A percentile compares a stretch with the other conserved stretches of the same genome.
These are phyloP conservation scores for Phytopythium mirpurense DNA, from an alignment of 352 stramenopile genomes.

Conservation along the genomic window DNA sequence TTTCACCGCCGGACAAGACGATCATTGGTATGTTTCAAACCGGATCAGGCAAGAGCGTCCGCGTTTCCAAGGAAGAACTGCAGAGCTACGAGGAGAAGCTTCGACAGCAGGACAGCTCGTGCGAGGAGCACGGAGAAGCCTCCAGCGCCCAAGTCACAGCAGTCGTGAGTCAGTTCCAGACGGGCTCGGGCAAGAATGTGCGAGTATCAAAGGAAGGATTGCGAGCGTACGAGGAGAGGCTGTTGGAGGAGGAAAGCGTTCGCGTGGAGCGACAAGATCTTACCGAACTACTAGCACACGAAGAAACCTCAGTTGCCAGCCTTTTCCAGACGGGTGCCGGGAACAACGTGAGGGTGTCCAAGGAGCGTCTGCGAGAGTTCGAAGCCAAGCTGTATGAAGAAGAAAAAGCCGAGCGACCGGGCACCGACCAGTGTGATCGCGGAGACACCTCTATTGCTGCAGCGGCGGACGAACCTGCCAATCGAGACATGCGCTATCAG, in stretches of 20 bases:
- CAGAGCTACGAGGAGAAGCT: slow-evolving; percentile 18
- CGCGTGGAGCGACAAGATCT: neutral
- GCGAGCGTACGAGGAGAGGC: slow-evolving; percentile 16
- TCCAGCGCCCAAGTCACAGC: neutral
- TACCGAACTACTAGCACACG: neutral
- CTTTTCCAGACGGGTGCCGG: slow-evolving; percentile 28
- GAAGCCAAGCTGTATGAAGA: slow-evolving; percentile 10
- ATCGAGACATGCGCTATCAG: neutral
- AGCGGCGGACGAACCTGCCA: neutral
- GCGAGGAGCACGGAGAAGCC: neutral
- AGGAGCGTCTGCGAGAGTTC: slow-evolving; percentile 21
- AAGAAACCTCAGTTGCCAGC: slow-evolving; percentile 6
- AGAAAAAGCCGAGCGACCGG: neutral
- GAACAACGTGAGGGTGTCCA: slow-evolving; percentile 20
- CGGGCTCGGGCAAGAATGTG: slow-evolving; percentile 23
- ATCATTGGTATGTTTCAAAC: slow-evolving; percentile 21
- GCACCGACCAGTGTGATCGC: neutral
- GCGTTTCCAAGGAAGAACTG: slow-evolving; percentile 24
- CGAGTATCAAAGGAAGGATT: slow-evolving; percentile 22
- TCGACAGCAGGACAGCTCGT: neutral
- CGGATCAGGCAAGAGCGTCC: slow-evolving; percentile 20
- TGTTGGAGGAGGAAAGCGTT: slow-evolving; percentile 11
- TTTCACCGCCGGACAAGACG: neutral
- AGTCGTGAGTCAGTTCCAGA: slow-evolving; percentile 19
- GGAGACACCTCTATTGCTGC: neutral